Conservation (phyloP, 192 early-diverging fungal genomes). For the Entophlyctis luteolus region DNA sequence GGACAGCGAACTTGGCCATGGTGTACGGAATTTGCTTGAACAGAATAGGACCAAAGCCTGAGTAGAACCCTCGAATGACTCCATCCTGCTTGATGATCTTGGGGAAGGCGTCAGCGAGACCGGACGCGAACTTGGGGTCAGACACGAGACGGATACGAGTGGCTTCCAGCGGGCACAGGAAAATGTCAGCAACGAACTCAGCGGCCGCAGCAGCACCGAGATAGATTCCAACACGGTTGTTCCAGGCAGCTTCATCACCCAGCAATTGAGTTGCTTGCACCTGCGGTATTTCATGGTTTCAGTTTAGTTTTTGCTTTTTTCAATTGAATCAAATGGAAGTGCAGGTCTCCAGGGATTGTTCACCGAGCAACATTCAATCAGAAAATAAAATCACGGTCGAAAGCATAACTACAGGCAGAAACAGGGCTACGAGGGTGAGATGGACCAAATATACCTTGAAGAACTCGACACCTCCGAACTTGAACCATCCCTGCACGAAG, state of each 20-base stretch:
- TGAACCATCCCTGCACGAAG: conserved; percentile 78
- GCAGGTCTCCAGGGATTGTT: too few species aligned
- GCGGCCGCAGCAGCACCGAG: conserved; percentile 60
- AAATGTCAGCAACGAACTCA: conserved; percentile 75
- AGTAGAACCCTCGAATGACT: conserved; percentile 65
- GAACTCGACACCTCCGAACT: conserved; percentile 87
- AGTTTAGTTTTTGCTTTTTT: too few species aligned
- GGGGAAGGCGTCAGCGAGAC: conserved; percentile 57
- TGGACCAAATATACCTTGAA: conserved; percentile 63
- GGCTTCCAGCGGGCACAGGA: conserved; percentile 69
- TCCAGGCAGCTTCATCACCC: conserved; percentile 51
- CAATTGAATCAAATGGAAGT: too few species aligned
- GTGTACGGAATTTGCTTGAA: conserved; percentile 79
- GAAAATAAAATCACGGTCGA: too few species aligned
- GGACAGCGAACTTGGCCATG: conserved; percentile 75
- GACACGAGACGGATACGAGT: conserved; percentile 72
- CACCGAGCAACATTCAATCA: too few species aligned
- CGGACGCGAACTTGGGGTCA: conserved; percentile 61
- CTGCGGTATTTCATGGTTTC: too few species aligned
- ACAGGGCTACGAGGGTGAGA: conserved; percentile 47
- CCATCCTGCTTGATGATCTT: conserved; percentile 64
- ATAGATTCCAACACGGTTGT: conserved; percentile 65
- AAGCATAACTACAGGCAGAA: too few species aligned
- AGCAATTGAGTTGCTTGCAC: conserved; percentile 53
- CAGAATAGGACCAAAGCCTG: conserved; percentile 72